Evolutionary conservation across 306 rosid species (phyloP).

Genomic region (Cicer arietinum): DNA sequence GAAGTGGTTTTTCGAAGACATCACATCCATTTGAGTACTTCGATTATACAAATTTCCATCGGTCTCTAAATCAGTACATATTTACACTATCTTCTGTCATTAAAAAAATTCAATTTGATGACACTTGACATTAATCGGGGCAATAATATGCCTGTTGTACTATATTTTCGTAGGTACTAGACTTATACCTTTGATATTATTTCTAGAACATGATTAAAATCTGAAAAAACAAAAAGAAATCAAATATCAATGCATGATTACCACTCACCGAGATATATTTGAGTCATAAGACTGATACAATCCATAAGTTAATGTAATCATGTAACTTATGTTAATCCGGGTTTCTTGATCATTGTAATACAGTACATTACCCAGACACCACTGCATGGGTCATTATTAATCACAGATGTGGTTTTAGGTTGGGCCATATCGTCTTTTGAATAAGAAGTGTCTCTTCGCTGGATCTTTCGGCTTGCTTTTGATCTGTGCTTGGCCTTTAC

Average conservation of each 20-base stretch:
- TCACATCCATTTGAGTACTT: too few relatives aligned
- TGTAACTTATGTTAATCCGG: neutral
- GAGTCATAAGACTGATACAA: neutral
- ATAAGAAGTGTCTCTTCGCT: constrained; percentile 73
- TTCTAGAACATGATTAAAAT: neutral
- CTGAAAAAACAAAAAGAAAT: neutral
- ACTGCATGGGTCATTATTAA: neutral
- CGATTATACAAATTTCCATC: too few relatives aligned
- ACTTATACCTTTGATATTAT: too few relatives aligned
- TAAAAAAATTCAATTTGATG: too few relatives aligned
- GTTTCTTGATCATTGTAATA: constrained; percentile 16
- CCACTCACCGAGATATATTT: neutral
- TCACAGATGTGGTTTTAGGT: constrained; percentile 40
- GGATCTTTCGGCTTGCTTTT: constrained; percentile 96
- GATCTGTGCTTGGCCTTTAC: constrained; percentile 63
- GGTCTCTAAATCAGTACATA: too few relatives aligned
- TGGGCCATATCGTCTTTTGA: constrained; percentile 64
- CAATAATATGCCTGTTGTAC: too few relatives aligned
- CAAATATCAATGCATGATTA: neutral
- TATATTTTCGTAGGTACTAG: too few relatives aligned
- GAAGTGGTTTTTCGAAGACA: too few relatives aligned
- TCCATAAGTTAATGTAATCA: neutral
- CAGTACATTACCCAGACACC: neutral
- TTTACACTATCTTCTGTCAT: too few relatives aligned
- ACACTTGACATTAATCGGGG: too few relatives aligned